Base-by-base conservation (phyloP, 2,329 filamentous ascomycete genomes). In the Scedosporium minutisporum region DNA sequence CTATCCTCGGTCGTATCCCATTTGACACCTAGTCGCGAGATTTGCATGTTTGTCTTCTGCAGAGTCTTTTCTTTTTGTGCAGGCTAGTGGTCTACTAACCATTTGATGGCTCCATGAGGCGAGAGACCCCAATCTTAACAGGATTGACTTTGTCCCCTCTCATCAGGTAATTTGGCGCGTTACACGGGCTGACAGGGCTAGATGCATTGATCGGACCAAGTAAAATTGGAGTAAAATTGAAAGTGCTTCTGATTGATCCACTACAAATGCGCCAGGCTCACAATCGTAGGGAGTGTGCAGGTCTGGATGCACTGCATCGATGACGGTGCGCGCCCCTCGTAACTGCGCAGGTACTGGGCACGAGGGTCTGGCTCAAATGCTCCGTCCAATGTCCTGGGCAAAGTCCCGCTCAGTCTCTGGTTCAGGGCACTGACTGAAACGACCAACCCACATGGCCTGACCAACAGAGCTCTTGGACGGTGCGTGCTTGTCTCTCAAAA, bases 351-450 rank as follows among this genome's bases (percentile, higher is more conserved):
- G 48, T 53, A 21, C 48, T 53, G 48, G 21, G 48, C 29, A 33
- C 29, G 29, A 33, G 29, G 29, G 29, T n/a, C 29, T 33, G n/a
- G n/a, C 29, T 5, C 29, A 33, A 33, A 7, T 33, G 29, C 29
- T 48, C 44, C 21, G 14, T 6, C 44, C 21, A 33, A 33, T 48
- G 44, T 21, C 44, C 16, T 48, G 16, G 44, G 21, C 23, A 21
- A 33, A 38, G 25, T 21, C 55, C 23, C 16, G 12, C 12, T 16
- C 21, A 7, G 55, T 58, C 14, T 58, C 25, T 58, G 55, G 55
- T 58, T 58, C 55, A n/a, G 25, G 29, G 55, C 55, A 58, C 55
- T 58, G 55, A 58, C 55, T 58, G 55, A 58, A 58, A 58, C 55
- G 55, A n/a, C 48, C 21, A 38, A 21, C 55, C 23, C 25, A 58